Base-by-base conservation (phyloP, 352 stramenopile species). In the Detonula confervacea region DNA sequence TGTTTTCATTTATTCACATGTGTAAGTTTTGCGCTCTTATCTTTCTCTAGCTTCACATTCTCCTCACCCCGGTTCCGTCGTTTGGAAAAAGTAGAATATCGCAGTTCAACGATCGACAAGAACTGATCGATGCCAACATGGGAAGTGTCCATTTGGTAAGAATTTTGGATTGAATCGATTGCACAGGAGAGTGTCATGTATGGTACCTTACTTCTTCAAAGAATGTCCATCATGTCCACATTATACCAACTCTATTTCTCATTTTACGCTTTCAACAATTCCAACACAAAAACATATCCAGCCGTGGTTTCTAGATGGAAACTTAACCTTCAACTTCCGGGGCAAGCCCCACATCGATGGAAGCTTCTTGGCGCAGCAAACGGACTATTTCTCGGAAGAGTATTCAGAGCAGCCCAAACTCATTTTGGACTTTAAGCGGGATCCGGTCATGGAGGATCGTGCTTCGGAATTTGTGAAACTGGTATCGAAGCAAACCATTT, bases 81-180 rank as follows among this genome's bases (percentile, higher is more conserved):
- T 90, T 93, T 60, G 76, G 76, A 12, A 93, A 90, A 51, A 61
- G 49, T 24, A 82, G 73, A 79, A 63, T 93, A 70, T 82, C 56
- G 2, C 24, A 72, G 4, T 93, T 92, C 44, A 33, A 84, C 2
- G 80, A 67, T 55, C 74, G 73, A 60, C 22, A 80, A 33, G 88
- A 93, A 59, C 63, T 93, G 46, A 91, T 93, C 63, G 20, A 81
- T 22, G 87, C 83, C 22, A 90, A 90, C 49, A 92, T 93, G 81
- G 86, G 85, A 44, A 91, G 85, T 80, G 86, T 93, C 25, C 87
- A 93, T 77, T 59, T 93, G 35, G 83, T 89, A 72, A 79, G 83
- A 73, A 68, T 39, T 39, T 29, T 73, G 12, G 49, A 57, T 16
- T n/a, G n/a, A n/a, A n/a, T n/a, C n/a, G n/a, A n/a, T n/a, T n/a